phyloP scores from a whole-genome alignment of 2,329 filamentous ascomycete genomes.

The Decorospora gaudefroyi region DNA sequence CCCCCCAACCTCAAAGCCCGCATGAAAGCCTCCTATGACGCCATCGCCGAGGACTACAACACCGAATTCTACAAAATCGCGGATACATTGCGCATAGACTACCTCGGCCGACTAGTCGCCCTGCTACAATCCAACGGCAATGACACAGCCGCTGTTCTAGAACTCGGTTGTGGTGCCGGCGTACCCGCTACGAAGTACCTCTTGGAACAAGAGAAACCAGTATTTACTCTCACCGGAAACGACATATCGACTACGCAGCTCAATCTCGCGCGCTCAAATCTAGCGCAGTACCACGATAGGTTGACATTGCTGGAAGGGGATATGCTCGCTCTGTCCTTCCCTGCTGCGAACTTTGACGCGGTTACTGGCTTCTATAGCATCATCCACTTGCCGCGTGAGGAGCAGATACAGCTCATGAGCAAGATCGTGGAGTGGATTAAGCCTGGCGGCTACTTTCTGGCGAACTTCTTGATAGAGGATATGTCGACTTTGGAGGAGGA shows the following conservation, averaged over 20 bases:
- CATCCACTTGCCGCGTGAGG: constrained; percentile 58
- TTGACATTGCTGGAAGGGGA: constrained; percentile 45
- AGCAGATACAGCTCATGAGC: constrained; percentile 56
- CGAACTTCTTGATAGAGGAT: constrained; percentile 47
- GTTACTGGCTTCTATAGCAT: constrained; percentile 60
- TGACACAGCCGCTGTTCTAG: constrained; percentile 18
- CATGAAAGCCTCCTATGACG: constrained; percentile 38
- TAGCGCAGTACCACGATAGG: constrained; percentile 16
- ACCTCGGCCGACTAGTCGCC: constrained; percentile 24
- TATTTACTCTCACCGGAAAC: constrained; percentile 47
- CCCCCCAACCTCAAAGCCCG: constrained; percentile 33
- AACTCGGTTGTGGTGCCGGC: constrained; percentile 41
- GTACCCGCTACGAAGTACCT: constrained; percentile 36
- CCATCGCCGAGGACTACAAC: constrained; percentile 35
- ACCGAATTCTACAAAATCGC: constrained; percentile 22
- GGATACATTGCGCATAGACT: constrained; percentile 30
- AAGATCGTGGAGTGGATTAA: constrained; percentile 57
- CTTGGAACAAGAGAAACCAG: constrained; percentile 21
- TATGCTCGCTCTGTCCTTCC: constrained; percentile 51
- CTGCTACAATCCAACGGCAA: constrained; percentile 7
- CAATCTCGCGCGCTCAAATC: constrained; percentile 36
- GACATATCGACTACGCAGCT: constrained; percentile 52
- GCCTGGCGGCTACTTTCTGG: constrained; percentile 54
- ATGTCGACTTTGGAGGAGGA: constrained; percentile 14
- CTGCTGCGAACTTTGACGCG: constrained; percentile 51